Conservation (phyloP, 345 rosid species). For the Boechera retrofracta region DNA sequence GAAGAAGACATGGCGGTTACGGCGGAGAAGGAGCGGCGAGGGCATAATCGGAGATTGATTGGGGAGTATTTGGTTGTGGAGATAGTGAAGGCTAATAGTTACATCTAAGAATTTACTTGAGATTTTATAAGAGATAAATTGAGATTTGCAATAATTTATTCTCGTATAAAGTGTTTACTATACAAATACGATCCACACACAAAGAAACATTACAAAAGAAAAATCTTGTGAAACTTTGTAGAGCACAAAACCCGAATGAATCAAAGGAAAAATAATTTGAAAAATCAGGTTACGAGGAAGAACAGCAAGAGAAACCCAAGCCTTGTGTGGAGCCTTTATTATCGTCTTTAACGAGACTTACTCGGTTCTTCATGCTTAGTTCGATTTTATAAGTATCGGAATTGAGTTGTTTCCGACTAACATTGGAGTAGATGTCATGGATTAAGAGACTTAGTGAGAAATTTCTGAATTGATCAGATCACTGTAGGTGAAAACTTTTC, state of each 20-base stretch:
- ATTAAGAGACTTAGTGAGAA: conserved; percentile 33
- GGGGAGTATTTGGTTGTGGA: conserved; percentile 28
- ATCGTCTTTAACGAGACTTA: conserved; percentile 59
- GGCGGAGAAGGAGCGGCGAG: conserved; percentile 40
- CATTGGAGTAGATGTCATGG: conserved; percentile 68
- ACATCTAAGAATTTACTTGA: background rate
- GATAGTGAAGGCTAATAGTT: conserved; percentile 24
- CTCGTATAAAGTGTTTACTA: background rate
- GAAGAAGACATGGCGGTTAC: conserved; percentile 38
- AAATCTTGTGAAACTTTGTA: background rate
- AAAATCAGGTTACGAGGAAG: conserved; percentile 33
- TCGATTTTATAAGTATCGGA: conserved; percentile 77
- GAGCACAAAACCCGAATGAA: background rate
- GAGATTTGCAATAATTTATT: background rate
- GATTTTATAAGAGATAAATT: too few species aligned
- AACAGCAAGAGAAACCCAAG: conserved; percentile 80
- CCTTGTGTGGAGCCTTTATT: conserved; percentile 50
- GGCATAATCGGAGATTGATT: conserved; percentile 23
- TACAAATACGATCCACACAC: background rate
- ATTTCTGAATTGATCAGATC: too few species aligned
- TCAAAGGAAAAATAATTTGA: background rate
- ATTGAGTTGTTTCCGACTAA: conserved; percentile 74
- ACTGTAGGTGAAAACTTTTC: too few species aligned
- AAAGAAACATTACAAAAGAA: conserved; percentile 18
- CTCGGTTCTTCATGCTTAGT: conserved; percentile 65